Conservation (phyloP, 805 yeast genomes). For the Wickerhamomyces rabaulensis region DNA sequence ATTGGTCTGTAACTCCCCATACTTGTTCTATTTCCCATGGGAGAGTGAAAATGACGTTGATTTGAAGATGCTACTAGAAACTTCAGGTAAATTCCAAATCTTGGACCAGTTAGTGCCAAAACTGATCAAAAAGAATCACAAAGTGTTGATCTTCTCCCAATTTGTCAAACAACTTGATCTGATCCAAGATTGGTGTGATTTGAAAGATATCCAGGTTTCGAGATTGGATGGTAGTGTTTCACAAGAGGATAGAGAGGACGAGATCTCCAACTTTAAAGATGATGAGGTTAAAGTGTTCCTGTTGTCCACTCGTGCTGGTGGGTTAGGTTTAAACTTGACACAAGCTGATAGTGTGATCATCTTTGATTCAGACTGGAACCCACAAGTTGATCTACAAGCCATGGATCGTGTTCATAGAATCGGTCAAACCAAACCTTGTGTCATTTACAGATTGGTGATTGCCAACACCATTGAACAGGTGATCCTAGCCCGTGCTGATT, state of each 20-base stretch:
- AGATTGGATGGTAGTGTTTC: constrained; percentile 74
- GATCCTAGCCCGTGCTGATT: constrained; percentile 69
- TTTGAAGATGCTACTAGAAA: constrained; percentile 36
- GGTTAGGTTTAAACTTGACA: constrained; percentile 81
- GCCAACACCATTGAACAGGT: constrained; percentile 81
- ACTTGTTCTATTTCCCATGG: constrained; percentile 78
- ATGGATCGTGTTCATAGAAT: constrained; percentile 94
- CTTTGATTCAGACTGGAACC: constrained; percentile 96
- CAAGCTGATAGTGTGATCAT: constrained; percentile 87
- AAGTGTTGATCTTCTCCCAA: constrained; percentile 80
- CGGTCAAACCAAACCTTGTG: constrained; percentile 82
- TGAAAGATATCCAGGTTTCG: constrained; percentile 39
- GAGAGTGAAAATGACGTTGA: constrained; percentile 36
- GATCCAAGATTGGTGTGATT: constrained; percentile 65
- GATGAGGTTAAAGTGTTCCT: constrained; percentile 49
- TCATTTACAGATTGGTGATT: constrained; percentile 72
- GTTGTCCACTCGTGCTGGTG: constrained; percentile 91
- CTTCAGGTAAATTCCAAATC: constrained; percentile 70
- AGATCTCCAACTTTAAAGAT: constrained; percentile 45
- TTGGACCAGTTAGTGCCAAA: constrained; percentile 56
- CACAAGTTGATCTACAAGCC: constrained; percentile 94
- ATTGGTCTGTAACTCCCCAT: constrained; percentile 81
- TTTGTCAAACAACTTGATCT: constrained; percentile 81
- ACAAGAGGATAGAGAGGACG: constrained; percentile 59
- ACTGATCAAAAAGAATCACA: constrained; percentile 50